These are phyloP conservation scores for Ajuga reptans DNA, from an alignment of 305 asterid genomes.

Conservation along the genomic window DNA sequence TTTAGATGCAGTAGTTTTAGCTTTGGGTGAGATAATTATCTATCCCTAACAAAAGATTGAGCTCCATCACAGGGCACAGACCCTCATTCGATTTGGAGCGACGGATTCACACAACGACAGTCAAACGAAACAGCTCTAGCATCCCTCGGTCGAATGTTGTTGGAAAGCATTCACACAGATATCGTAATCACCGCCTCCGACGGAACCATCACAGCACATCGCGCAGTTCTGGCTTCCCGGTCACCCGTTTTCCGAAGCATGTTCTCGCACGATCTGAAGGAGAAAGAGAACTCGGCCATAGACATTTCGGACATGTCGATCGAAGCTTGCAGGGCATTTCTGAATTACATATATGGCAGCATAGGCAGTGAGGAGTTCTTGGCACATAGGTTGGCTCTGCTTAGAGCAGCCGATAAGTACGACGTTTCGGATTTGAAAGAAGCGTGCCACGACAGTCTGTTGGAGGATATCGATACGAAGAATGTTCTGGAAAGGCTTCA, in stretches of 20 bases:
- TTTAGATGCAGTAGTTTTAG: too few relatives aligned
- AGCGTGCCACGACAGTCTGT: constrained; percentile 73
- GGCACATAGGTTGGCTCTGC: constrained; percentile 60
- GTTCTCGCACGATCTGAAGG: constrained; percentile 86
- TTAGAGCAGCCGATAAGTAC: constrained; percentile 86
- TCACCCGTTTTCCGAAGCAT: constrained; percentile 88
- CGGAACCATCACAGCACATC: constrained; percentile 68
- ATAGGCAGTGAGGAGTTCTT: constrained; percentile 50
- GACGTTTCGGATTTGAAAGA: constrained; percentile 70
- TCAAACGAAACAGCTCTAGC: constrained; percentile 50
- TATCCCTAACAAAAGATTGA: too few relatives aligned
- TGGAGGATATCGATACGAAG: constrained; percentile 68
- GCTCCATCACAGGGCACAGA: constrained; percentile 47
- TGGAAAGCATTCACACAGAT: constrained; percentile 82
- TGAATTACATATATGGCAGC: constrained; percentile 66
- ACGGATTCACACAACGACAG: constrained; percentile 31
- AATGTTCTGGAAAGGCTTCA: constrained; percentile 88
- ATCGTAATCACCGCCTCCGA: constrained; percentile 59
- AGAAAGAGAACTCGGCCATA: constrained; percentile 62
- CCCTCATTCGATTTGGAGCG: constrained; percentile 66
- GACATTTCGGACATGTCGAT: constrained; percentile 79
- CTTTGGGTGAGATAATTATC: too few relatives aligned
- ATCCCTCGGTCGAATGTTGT: constrained; percentile 70
- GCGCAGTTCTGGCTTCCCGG: constrained; percentile 84
- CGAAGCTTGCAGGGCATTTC: constrained; percentile 72